Evolutionary conservation across 2,329 filamentous ascomycete genomes (phyloP).

Genomic region (Penicillium janthinellum): DNA sequence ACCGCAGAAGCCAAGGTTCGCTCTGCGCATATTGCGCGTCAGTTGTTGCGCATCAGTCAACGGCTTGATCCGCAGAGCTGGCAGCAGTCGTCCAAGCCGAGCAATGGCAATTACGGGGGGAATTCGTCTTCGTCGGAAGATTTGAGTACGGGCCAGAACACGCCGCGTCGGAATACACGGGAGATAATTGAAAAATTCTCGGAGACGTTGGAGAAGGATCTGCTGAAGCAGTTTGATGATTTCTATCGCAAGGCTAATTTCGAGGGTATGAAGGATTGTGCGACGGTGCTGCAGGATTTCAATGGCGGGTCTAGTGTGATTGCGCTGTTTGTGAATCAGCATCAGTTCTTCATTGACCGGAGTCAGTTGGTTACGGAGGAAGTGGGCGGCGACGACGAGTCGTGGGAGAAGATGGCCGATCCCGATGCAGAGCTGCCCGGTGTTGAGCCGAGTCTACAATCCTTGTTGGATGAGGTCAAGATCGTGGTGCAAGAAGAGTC

Average conservation of each 20-base stretch:
- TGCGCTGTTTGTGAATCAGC: constrained; percentile 95
- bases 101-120: constrained; percentile 51
- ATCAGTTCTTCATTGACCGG: constrained; percentile 97
- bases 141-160: constrained; percentile 48
- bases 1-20: constrained; percentile 90
- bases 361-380: constrained; percentile 90
- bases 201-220: constrained; percentile 90
- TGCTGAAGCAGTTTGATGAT: constrained; percentile 94
- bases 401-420: constrained; percentile 90
- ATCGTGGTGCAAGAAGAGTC: constrained; percentile 97
- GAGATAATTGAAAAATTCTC: constrained; percentile 96
- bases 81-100: constrained; percentile 55
- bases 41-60: constrained; percentile 91
- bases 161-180: constrained; percentile 64
- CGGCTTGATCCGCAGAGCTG: constrained; percentile 78
- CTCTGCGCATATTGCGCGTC: constrained; percentile 89
- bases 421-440: constrained; percentile 89
- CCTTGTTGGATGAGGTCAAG: constrained; percentile 88
- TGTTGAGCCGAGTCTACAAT: constrained; percentile 89
- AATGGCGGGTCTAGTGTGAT: constrained; percentile 95
- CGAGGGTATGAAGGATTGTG: constrained; percentile 96
- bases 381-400: constrained; percentile 61
- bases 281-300: constrained; percentile 91
- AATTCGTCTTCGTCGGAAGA: constrained; percentile 35
- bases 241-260: constrained; percentile 95